Conservation (phyloP, 2,329 filamentous ascomycete species). For the Nothophoma quercina region DNA sequence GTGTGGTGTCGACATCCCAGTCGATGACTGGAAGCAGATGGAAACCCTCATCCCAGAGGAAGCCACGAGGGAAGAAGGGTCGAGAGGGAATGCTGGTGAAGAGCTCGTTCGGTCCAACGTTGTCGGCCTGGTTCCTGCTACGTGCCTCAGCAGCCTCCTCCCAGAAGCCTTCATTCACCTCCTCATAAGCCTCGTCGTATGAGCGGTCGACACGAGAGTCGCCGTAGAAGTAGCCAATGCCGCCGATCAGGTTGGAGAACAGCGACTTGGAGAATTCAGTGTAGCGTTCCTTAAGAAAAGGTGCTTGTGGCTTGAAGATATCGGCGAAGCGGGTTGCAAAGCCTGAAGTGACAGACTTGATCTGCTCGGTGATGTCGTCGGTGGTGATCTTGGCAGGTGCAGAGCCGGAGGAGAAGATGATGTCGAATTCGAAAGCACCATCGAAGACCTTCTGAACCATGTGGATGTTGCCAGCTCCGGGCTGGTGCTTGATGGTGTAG, state of each 20-base stretch:
- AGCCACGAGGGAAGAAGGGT: slow-evolving; percentile 95
- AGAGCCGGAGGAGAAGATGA: slow-evolving; percentile 85
- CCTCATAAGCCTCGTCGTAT: slow-evolving; percentile 90
- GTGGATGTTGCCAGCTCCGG: slow-evolving; percentile 79
- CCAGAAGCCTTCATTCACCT: slow-evolving; percentile 96
- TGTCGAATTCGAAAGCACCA: slow-evolving; percentile 89
- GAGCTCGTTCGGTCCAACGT: slow-evolving; percentile 85
- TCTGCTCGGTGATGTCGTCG: slow-evolving; percentile 73
- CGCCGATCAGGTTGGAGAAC: slow-evolving; percentile 92
- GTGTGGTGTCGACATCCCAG: slow-evolving; percentile 86
- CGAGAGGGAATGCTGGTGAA: slow-evolving; percentile 92
- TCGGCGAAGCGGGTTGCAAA: slow-evolving; percentile 79
- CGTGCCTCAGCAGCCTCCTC: slow-evolving; percentile 85
- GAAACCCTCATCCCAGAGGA: slow-evolving; percentile 98
- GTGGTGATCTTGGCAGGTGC: slow-evolving; percentile 61
- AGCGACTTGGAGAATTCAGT: slow-evolving; percentile 83
- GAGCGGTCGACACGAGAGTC: slow-evolving; percentile 88
- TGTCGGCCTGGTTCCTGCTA: slow-evolving; percentile 69
- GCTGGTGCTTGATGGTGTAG: slow-evolving; percentile 77
- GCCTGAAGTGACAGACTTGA: slow-evolving; percentile 68
- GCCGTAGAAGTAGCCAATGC: slow-evolving; percentile 94
- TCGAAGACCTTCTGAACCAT: slow-evolving; percentile 91
- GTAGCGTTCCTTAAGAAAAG: slow-evolving; percentile 78
- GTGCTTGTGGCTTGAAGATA: slow-evolving; percentile 75
- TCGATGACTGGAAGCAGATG: slow-evolving; percentile 90